A percentile compares a stretch with the other conserved stretches of the same genome.
Conservation (phyloP, 208 protist genomes). For the Leishmania arabica region DNA sequence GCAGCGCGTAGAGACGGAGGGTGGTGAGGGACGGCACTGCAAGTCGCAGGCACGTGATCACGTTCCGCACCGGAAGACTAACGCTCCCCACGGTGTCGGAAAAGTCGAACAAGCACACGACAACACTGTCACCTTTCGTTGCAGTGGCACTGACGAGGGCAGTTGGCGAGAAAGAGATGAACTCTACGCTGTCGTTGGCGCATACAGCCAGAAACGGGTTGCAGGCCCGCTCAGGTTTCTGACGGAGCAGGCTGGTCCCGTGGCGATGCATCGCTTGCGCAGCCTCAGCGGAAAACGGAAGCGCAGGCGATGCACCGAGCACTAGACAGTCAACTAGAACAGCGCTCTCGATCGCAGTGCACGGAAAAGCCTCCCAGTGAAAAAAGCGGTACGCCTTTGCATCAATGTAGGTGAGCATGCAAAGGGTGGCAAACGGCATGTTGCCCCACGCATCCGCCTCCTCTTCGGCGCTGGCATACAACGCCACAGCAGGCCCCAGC, state of each 20-base stretch:
- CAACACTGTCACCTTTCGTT: neutral
- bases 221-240: constrained; percentile 32
- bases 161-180: constrained; percentile 31
- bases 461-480: constrained; percentile 9
- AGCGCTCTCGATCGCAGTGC: constrained; percentile 47
- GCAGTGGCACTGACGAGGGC: neutral
- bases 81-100: constrained; percentile 32
- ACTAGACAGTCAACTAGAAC: constrained; percentile 21
- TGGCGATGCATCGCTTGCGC: constrained; percentile 33
- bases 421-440: constrained; percentile 59
- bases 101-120: constrained; percentile 52
- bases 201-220: constrained; percentile 51
- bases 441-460: constrained; percentile 37
- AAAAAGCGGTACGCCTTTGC: constrained; percentile 95
- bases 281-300: constrained; percentile 18
- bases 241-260: constrained; percentile 25
- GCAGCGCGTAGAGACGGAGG: constrained; percentile 52
- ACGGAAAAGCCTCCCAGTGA: constrained; percentile 95
- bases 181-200: constrained; percentile 9
- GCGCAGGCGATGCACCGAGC: constrained; percentile 12
- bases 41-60: constrained; percentile 63
- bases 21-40: constrained; percentile 34
- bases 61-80: constrained; percentile 53
- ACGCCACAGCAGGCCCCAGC: constrained; percentile 11
- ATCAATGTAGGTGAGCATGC: constrained; percentile 94